Evolutionary conservation across 1,284 basidiomycete species (phyloP).

Genomic region (Boletus hoseneyae): DNA sequence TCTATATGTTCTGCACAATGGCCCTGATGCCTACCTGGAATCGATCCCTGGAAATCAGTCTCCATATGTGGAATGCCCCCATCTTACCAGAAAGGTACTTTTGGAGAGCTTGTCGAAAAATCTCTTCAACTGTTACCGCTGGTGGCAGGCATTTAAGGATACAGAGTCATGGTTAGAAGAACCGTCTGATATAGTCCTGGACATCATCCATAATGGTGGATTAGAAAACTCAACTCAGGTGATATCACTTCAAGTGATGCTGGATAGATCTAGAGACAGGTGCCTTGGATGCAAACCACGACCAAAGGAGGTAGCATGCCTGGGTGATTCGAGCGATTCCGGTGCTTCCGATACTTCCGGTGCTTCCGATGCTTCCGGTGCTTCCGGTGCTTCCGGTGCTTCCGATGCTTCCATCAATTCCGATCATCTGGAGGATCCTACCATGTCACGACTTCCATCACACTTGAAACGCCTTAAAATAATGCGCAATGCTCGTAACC

Average conservation of each 20-base stretch:
- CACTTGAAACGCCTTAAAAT: not conserved
- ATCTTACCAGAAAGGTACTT: not conserved
- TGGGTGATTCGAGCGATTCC: not conserved
- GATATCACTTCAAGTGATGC: not conserved
- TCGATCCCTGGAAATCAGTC: not conserved
- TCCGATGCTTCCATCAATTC: too few relatives aligned
- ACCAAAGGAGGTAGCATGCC: not conserved
- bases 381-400: not conserved
- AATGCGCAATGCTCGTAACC: not conserved
- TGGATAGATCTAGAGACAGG: slow-evolving; percentile 6
- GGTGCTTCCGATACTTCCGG: too few relatives aligned
- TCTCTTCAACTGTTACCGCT: not conserved
- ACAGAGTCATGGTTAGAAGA: slow-evolving; percentile 1
- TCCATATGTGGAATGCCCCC: not conserved
- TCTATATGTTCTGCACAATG: not conserved
- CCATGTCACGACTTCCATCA: not conserved
- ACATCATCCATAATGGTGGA: slow-evolving; percentile 1
- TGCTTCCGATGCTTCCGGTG: too few relatives aligned
- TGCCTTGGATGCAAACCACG: not conserved
- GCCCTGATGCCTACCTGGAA: slow-evolving; percentile 1
- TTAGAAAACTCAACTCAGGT: not conserved
- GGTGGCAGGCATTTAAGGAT: not conserved
- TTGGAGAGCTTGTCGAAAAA: not conserved
- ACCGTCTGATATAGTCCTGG: not conserved
- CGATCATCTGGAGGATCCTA: not conserved